Base-by-base conservation (phyloP, 73 alveolate species). In the Effrenium voratum region DNA sequence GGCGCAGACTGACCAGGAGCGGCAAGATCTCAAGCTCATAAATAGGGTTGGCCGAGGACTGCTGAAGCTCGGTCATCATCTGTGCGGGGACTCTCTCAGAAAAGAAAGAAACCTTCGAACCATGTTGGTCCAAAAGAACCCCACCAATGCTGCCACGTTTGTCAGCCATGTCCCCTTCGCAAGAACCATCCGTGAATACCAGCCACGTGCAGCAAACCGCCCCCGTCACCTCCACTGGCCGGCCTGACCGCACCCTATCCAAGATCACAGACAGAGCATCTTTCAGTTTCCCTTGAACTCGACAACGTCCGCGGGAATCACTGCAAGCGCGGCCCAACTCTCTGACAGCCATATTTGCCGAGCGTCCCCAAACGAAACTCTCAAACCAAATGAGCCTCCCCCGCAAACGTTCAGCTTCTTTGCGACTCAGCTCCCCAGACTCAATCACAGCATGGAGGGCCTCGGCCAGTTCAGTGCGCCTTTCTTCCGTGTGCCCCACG, bases 101-200 rank as follows among this genome's bases (percentile, higher is more conserved):
- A n/a, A 79, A 79, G 45, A 3, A 45, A 2, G 30, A 2, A 10
- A 2, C 2, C 6, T 24, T 30, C 47, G 13, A 1, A 8, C 91
- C 91, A 26, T 28, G 4, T 2, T 2, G 68, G 45, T 44, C 66
- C 6, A 44, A 1, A 1, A 79, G 8, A 19, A 79, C 91, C 30
- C 91, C 91, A 22, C 91, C 91, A 5, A 79, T 70, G 6, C 72
- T 30, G 5, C 91, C 91, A 43, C 43, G 60, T n/a, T 45, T 79
- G 66, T 19, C 19, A 1, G 4, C 36, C 19, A 2, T n/a, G n/a
- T 79, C 91, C 8, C 70, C 70, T 30, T 45, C 68, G 32, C 66
- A 44, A 3, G 91, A 66, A 15, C 91, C 91, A 45, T 79, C 91
- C 2, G 91, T 79, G 68, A 79, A 79, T 44, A 79, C 45, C 28